These are phyloP conservation scores for Pseudogymnoascus sp. DNA, from an alignment of 2,329 filamentous ascomycete species.

Conservation along the genomic window DNA sequence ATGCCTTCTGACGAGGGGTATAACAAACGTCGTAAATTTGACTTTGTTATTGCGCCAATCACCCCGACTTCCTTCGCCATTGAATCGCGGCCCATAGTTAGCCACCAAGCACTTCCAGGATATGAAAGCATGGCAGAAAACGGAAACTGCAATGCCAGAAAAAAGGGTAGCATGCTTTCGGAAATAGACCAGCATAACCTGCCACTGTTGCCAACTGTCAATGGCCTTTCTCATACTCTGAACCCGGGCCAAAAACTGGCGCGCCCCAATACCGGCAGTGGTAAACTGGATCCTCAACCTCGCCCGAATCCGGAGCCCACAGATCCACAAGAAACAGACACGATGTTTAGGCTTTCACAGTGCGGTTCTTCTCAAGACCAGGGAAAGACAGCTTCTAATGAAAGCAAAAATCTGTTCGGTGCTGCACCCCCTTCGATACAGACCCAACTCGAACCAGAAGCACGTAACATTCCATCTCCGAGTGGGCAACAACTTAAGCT, in stretches of 20 bases:
- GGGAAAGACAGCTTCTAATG: background rate
- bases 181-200: background rate
- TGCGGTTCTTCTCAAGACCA: background rate
- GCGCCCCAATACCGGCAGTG: background rate
- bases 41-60: background rate
- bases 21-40: background rate
- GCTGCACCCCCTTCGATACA: background rate
- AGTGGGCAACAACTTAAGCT: background rate
- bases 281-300: background rate
- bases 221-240: background rate
- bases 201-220: background rate
- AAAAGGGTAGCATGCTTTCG: background rate
- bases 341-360: background rate
- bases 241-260: background rate
- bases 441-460: background rate
- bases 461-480: background rate
- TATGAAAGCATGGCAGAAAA: background rate
- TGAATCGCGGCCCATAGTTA: background rate
- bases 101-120: background rate
- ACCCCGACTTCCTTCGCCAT: too few species aligned
- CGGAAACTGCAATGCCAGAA: background rate
- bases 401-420: background rate
- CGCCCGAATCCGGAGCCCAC: background rate
- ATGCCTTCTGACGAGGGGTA: background rate
- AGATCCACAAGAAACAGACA: background rate